These are phyloP conservation scores for Daldinia eschscholtzii DNA, from an alignment of 2,329 filamentous ascomycete genomes.

Conservation along the genomic window DNA sequence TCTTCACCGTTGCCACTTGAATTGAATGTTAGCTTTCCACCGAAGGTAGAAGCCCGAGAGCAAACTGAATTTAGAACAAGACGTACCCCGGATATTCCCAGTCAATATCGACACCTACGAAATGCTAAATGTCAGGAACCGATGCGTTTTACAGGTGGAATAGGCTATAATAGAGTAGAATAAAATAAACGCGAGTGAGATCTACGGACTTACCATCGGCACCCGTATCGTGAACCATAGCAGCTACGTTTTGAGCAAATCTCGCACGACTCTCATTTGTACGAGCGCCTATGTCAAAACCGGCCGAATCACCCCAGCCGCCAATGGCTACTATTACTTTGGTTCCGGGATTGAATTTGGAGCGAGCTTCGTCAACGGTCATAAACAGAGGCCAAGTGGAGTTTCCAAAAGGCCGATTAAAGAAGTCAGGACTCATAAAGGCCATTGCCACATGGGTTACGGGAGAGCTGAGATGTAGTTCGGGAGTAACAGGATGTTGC, in stretches of 20 bases:
- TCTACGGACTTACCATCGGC: constrained; percentile 64
- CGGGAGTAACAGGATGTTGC: constrained; percentile 51
- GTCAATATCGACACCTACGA: constrained; percentile 68
- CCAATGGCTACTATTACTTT: constrained; percentile 75
- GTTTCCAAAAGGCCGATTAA: constrained; percentile 59
- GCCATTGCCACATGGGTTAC: constrained; percentile 68
- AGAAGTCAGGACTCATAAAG: constrained; percentile 65
- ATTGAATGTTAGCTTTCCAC: constrained; percentile 27
- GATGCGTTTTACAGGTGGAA: not conserved
- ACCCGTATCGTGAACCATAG: constrained; percentile 65
- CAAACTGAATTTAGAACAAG: not conserved
- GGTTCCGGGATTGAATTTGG: constrained; percentile 64
- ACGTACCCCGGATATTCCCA: constrained; percentile 66
- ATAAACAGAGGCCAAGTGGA: constrained; percentile 66
- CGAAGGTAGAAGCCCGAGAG: not conserved
- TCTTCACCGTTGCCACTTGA: constrained; percentile 75
- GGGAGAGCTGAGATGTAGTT: constrained; percentile 54
- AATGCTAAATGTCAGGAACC: constrained; percentile 32
- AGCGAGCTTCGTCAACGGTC: constrained; percentile 63
- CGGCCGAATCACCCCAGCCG: constrained; percentile 72
- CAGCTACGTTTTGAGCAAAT: constrained; percentile 70
- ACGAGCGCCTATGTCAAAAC: constrained; percentile 65
- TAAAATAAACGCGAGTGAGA: not conserved
- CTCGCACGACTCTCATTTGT: constrained; percentile 60
- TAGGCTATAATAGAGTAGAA: not conserved